phyloP scores from a whole-genome alignment of 2,329 filamentous ascomycete genomes.

The Tolypocladium album region DNA sequence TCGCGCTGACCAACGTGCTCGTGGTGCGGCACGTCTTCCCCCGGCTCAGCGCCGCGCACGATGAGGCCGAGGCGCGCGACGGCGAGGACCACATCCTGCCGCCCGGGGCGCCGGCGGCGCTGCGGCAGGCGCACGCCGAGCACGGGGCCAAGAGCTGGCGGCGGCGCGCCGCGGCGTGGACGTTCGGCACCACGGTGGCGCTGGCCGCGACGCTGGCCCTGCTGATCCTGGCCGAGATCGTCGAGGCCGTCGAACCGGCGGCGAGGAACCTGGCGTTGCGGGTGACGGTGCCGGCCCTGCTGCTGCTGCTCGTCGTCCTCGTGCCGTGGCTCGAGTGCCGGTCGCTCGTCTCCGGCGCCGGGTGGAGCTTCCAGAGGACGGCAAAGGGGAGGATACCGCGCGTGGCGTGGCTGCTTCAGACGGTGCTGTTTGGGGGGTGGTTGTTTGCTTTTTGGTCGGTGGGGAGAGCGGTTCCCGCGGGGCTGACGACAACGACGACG shows the following conservation, averaged over 20 bases:
- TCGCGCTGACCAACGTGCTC: constrained; percentile 49
- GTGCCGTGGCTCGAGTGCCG: constrained; percentile 75
- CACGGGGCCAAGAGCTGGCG: constrained; percentile 42
- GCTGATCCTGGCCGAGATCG: constrained; percentile 75
- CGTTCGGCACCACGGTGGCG: constrained; percentile 68
- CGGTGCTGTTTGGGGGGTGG: constrained; percentile 55
- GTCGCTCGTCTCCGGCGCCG: constrained; percentile 44
- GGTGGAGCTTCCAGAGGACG: constrained; percentile 51
- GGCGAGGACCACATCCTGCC: constrained; percentile 53
- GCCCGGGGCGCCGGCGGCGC: constrained; percentile 46
- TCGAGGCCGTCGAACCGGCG: constrained; percentile 57
- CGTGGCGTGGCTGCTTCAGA: constrained; percentile 54
- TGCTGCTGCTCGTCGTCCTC: constrained; percentile 61
- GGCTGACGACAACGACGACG: constrained; percentile 8
- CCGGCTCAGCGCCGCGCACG: constrained; percentile 48
- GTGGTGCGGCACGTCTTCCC: constrained; percentile 64
- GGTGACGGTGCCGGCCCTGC: constrained; percentile 57
- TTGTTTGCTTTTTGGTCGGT: constrained; percentile 67
- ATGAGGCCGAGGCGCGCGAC: constrained; percentile 27
- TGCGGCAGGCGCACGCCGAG: constrained; percentile 48
- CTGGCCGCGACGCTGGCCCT: constrained; percentile 69
- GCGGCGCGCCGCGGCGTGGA: constrained; percentile 44
- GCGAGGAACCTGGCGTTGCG: constrained; percentile 59
- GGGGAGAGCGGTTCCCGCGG: constrained; percentile 47
- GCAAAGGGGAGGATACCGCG: constrained; percentile 45